These are phyloP conservation scores for Lodderomyces pseudojiufengensis DNA, from an alignment of 1,139 yeast species.

Conservation along the genomic window DNA sequence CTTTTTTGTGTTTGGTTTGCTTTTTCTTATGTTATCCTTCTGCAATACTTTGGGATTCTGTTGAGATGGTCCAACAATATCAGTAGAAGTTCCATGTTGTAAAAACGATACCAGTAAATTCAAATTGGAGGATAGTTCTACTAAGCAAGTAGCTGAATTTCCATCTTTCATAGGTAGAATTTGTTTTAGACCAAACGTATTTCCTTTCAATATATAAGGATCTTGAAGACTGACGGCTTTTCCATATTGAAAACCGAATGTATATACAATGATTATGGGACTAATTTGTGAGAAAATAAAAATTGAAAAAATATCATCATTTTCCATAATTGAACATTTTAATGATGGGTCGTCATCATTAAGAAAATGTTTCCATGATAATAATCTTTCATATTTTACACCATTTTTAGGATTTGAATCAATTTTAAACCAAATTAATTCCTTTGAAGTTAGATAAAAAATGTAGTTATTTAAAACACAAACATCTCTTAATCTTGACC, in stretches of 20 bases:
- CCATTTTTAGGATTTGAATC: conserved; percentile 12
- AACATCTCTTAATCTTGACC: conserved; percentile 55
- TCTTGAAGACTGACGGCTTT: conserved; percentile 29
- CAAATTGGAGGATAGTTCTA: neutral
- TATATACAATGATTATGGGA: conserved; percentile 40
- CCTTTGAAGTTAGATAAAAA: conserved; percentile 58
- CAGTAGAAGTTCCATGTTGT: neutral
- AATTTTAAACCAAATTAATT: conserved; percentile 46
- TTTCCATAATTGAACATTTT: conserved; percentile 29
- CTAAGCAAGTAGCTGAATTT: neutral
- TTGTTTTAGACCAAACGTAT: conserved; percentile 10
- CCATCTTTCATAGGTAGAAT: neutral
- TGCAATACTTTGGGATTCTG: neutral
- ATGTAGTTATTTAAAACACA: conserved; percentile 22
- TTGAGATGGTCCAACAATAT: neutral
- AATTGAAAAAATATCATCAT: conserved; percentile 20
- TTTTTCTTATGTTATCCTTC: neutral
- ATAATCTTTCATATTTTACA: conserved; percentile 32
- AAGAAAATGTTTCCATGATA: conserved; percentile 71
- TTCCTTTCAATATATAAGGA: conserved; percentile 21
- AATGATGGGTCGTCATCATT: conserved; percentile 55
- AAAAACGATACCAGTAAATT: neutral
- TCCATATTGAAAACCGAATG: conserved; percentile 38
- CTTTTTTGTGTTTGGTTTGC: neutral
- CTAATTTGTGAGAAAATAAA: conserved; percentile 41